A percentile compares a stretch with the other conserved stretches of the same genome.
These are phyloP conservation scores for Apophysomyces elegans DNA, from an alignment of 371 early-diverging fungal species.

Conservation along the genomic window DNA sequence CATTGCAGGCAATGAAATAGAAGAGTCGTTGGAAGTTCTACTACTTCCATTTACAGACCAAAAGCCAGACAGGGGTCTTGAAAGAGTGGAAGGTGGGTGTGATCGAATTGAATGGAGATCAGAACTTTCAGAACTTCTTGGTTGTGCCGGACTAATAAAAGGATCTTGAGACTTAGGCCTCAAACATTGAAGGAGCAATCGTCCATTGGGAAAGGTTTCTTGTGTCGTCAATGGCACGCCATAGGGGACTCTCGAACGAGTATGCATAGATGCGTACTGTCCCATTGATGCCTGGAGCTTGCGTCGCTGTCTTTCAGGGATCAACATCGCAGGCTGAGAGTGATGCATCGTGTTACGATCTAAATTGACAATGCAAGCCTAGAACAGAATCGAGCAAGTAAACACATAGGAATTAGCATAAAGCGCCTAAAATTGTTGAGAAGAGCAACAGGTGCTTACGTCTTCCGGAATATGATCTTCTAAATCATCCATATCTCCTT, in stretches of 20 bases:
- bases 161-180: conserved; percentile 46
- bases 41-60: conserved; percentile 40
- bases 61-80: conserved; percentile 34
- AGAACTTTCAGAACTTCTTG: conserved; percentile 35
- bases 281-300: conserved; percentile 60
- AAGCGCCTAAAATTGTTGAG: too few relatives aligned
- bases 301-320: conserved; percentile 59
- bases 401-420: neutral
- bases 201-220: conserved; percentile 64
- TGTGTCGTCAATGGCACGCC: conserved; percentile 60
- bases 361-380: conserved; percentile 63
- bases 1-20: conserved; percentile 27
- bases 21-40: conserved; percentile 40
- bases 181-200: conserved; percentile 51
- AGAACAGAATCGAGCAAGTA: neutral
- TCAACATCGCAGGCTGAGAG: conserved; percentile 35
- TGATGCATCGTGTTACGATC: conserved; percentile 62
- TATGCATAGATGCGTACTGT: conserved; percentile 55
- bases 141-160: conserved; percentile 33
- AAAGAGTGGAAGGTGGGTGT: conserved; percentile 26
- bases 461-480: conserved; percentile 70
- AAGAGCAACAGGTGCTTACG: conserved; percentile 36
- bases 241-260: conserved; percentile 44
- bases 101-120: conserved; percentile 38
- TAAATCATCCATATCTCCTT: conserved; percentile 56